phyloP scores from a whole-genome alignment of 257 asterid species.

The Solanum gandarillasii region DNA sequence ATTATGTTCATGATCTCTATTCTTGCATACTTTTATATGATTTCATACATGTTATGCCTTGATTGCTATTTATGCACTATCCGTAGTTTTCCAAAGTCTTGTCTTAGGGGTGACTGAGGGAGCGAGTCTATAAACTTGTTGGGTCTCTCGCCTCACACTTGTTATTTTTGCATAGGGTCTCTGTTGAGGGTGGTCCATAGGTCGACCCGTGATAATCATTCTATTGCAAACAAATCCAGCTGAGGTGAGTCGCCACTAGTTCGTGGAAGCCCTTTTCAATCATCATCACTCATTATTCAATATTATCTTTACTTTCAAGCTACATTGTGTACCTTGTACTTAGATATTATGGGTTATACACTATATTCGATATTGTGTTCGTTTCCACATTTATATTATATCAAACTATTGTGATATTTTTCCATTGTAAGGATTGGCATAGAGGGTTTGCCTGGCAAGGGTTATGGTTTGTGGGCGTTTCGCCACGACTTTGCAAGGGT shows the following conservation, averaged over 20 bases:
- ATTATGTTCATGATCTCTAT: background rate
- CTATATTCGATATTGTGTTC: background rate
- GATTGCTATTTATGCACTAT: background rate
- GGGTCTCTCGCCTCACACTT: background rate
- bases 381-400: background rate
- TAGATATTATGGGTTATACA: background rate
- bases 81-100: background rate
- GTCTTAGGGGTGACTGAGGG: background rate
- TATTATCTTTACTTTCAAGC: background rate
- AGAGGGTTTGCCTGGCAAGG: background rate
- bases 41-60: background rate
- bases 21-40: background rate
- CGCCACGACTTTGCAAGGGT: background rate
- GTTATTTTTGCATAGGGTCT: background rate
- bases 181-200: background rate
- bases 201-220: background rate
- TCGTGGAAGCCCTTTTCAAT: background rate
- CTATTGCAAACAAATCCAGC: background rate
- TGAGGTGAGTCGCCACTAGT: background rate
- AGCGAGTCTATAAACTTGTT: background rate
- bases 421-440: background rate
- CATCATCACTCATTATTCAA: background rate
- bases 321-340: background rate
- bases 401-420: background rate
- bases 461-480: background rate